Evolutionary conservation across 495 filamentous ascomycete genomes (phyloP).

Genomic region (Trichocladium uniseriatum): DNA sequence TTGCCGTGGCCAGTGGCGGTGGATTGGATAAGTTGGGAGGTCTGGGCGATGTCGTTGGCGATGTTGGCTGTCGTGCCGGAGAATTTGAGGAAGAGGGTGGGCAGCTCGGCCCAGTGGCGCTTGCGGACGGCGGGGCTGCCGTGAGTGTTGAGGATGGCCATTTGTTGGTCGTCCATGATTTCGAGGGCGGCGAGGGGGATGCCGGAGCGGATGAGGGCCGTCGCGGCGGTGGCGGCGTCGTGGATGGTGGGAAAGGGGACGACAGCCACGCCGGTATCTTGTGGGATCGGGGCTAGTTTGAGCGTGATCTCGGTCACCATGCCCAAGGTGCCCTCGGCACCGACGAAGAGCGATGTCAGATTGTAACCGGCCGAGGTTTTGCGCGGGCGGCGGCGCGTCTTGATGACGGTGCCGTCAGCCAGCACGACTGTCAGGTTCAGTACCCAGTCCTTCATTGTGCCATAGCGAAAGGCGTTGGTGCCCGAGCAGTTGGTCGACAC

Average conservation of each 20-base stretch:
- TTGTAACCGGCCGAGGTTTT: conserved; percentile 76
- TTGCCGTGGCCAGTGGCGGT: conserved; percentile 27
- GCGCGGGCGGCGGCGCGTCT: conserved; percentile 59
- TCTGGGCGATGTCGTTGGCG: conserved; percentile 9
- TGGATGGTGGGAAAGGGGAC: conserved; percentile 53
- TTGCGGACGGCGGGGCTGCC: conserved; percentile 46
- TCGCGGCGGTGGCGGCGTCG: conserved; percentile 54
- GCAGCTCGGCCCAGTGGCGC: conserved; percentile 48
- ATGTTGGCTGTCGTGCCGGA: conserved; percentile 27
- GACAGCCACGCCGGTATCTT: conserved; percentile 54
- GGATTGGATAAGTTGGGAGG: not conserved
- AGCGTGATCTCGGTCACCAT: conserved; percentile 78
- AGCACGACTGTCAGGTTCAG: conserved; percentile 69
- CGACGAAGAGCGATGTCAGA: conserved; percentile 74
- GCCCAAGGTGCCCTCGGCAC: conserved; percentile 87
- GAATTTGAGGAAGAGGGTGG: conserved; percentile 65
- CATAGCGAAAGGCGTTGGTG: conserved; percentile 70
- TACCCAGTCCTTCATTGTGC: conserved; percentile 80
- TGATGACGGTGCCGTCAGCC: conserved; percentile 65
- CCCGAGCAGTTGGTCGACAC: conserved; percentile 70
- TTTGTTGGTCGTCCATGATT: conserved; percentile 64
- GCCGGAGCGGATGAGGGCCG: conserved; percentile 54
- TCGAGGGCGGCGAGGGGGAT: conserved; percentile 61
- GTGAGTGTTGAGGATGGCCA: conserved; percentile 57
- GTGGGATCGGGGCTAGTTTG: conserved; percentile 56